phyloP scores from a whole-genome alignment of 73 alveolate species.

The Stentor coeruleus region DNA sequence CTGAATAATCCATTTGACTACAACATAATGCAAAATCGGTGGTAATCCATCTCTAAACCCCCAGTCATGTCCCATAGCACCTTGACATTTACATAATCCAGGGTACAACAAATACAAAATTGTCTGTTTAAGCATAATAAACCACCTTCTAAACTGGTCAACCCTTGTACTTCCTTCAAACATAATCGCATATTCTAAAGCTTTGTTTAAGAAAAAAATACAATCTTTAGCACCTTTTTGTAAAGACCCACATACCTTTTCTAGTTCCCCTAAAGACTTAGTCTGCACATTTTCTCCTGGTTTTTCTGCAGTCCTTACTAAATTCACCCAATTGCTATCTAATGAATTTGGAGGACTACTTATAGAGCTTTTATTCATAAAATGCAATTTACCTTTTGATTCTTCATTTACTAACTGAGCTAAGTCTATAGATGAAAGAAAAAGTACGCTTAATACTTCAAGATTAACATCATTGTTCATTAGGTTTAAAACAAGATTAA shows the following conservation, averaged over 20 bases:
- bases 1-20: background rate
- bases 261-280: background rate
- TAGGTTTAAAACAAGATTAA: slow-evolving; percentile 8
- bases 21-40: background rate
- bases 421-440: background rate
- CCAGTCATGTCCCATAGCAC: slow-evolving; percentile 10
- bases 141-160: slow-evolving; percentile 21
- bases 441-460: background rate
- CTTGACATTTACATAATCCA: background rate
- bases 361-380: background rate
- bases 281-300: background rate
- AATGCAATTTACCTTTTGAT: background rate
- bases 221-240: background rate
- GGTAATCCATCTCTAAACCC: background rate
- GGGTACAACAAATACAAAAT: slow-evolving; percentile 1
- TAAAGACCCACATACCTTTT: background rate
- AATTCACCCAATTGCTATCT: background rate
- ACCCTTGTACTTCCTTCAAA: background rate
- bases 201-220: background rate
- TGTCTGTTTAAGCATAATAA: background rate
- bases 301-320: background rate
- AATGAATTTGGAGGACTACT: too few species aligned
- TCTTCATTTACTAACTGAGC: background rate
- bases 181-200: background rate
- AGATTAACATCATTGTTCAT: background rate